A percentile compares a stretch with the other conserved stretches of the same genome.
Conservation (phyloP, 352 stramenopile species). For the Globisporangium perplexum region DNA sequence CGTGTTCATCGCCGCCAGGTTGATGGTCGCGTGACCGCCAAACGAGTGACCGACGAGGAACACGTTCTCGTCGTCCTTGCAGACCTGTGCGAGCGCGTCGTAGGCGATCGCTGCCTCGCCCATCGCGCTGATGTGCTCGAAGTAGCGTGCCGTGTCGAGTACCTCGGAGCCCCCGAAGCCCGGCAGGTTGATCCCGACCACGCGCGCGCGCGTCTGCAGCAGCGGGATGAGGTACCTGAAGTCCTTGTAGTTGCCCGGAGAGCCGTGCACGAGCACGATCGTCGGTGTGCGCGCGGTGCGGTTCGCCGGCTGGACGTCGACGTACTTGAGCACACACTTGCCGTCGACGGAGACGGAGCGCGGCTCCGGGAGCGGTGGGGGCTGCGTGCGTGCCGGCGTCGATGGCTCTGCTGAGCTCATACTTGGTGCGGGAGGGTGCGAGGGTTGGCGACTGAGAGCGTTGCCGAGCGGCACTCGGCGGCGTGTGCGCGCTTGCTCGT, state of each 20-base stretch:
- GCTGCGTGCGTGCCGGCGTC: not conserved
- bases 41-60: constrained; percentile 13
- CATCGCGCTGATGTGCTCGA: constrained; percentile 14
- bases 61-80: constrained; percentile 9
- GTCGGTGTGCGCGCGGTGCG: not conserved
- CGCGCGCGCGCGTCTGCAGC: constrained; percentile 31
- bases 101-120: constrained; percentile 14
- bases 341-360: constrained; percentile 22
- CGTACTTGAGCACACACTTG: constrained; percentile 39
- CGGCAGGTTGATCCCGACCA: constrained; percentile 54
- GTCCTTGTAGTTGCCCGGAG: constrained; percentile 54
- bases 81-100: constrained; percentile 20
- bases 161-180: constrained; percentile 37
- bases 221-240: constrained; percentile 58
- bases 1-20: constrained; percentile 28
- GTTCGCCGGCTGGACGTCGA: constrained; percentile 17
- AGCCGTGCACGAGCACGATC: constrained; percentile 47
- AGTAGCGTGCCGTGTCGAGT: constrained; percentile 13
- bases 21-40: constrained; percentile 18
- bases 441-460: too few relatives aligned
- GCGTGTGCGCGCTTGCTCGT: too few relatives aligned
- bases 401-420: too few relatives aligned
- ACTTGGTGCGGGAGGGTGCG: too few relatives aligned
- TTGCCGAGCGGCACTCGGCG: too few relatives aligned
- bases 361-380: constrained; percentile 17